These are phyloP conservation scores for Candida vartiovaarae DNA, from an alignment of 805 yeast genomes.

Conservation along the genomic window DNA sequence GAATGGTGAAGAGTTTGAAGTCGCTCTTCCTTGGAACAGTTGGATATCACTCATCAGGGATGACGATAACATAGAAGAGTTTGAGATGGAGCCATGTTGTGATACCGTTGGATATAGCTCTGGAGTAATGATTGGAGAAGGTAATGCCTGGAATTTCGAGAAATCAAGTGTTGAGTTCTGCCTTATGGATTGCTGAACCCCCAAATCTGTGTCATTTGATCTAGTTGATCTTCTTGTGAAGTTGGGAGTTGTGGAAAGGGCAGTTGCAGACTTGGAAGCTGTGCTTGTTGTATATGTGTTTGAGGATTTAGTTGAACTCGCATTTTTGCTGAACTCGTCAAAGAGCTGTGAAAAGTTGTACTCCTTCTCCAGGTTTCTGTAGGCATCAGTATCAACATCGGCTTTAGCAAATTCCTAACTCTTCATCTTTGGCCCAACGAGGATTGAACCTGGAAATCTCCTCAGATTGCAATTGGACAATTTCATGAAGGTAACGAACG, in stretches of 20 bases:
- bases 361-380: conserved; percentile 52
- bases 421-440: conserved; percentile 7
- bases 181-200: not conserved
- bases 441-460: conserved; percentile 28
- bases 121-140: conserved; percentile 24
- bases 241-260: conserved; percentile 4
- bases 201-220: too few species aligned
- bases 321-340: conserved; percentile 8
- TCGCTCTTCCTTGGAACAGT: too few species aligned
- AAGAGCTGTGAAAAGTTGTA: conserved; percentile 36
- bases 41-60: too few species aligned
- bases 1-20: not conserved
- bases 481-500: conserved; percentile 59
- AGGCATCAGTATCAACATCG: conserved; percentile 52
- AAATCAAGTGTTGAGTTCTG: not conserved
- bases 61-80: too few species aligned
- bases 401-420: conserved; percentile 41
- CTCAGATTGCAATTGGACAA: conserved; percentile 44
- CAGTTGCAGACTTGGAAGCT: too few species aligned
- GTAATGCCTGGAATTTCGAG: conserved; percentile 6
- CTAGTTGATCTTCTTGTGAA: not conserved
- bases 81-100: not conserved
- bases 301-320: conserved; percentile 3
- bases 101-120: conserved; percentile 16
- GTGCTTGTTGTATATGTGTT: not conserved